Conservation (phyloP, 2,329 filamentous ascomycete species). For the Blastomyces emzantsi region DNA sequence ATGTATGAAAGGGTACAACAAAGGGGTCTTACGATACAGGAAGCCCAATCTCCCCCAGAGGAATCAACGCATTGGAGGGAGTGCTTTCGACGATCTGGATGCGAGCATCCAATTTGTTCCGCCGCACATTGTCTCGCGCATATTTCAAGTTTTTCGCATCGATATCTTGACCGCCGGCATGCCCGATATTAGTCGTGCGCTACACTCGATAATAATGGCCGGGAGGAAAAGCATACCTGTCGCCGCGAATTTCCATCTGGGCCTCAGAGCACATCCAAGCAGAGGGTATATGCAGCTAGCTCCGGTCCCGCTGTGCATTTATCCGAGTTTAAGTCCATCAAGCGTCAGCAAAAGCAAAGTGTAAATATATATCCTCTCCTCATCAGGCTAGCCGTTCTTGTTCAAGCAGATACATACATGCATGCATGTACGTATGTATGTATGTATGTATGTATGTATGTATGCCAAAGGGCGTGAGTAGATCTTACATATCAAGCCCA, state of each 20-base stretch:
- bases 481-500: slow-evolving; percentile 62
- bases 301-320: slow-evolving; percentile 58
- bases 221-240: slow-evolving; percentile 41
- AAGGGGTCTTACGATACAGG: slow-evolving; percentile 19
- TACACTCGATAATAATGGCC: too few relatives aligned
- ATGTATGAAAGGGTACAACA: too few relatives aligned
- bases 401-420: not conserved
- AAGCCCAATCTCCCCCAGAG: slow-evolving; percentile 32
- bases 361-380: slow-evolving; percentile 5
- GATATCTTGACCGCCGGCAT: slow-evolving; percentile 51
- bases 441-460: too few relatives aligned
- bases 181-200: not conserved
- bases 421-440: too few relatives aligned
- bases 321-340: not conserved
- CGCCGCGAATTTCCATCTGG: slow-evolving; percentile 62
- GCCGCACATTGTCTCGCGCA: slow-evolving; percentile 56
- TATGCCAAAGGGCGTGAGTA: not conserved
- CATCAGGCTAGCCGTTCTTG: too few relatives aligned
- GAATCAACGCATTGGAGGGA: slow-evolving; percentile 50
- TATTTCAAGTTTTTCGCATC: slow-evolving; percentile 59
- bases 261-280: slow-evolving; percentile 60
- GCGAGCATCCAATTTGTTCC: slow-evolving; percentile 56
- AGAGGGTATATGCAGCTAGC: slow-evolving; percentile 88
- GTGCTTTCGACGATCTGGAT: slow-evolving; percentile 55
- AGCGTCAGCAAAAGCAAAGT: slow-evolving; percentile 13